Conservation (phyloP, 352 stramenopile species). For the Phytophthora sojae region DNA sequence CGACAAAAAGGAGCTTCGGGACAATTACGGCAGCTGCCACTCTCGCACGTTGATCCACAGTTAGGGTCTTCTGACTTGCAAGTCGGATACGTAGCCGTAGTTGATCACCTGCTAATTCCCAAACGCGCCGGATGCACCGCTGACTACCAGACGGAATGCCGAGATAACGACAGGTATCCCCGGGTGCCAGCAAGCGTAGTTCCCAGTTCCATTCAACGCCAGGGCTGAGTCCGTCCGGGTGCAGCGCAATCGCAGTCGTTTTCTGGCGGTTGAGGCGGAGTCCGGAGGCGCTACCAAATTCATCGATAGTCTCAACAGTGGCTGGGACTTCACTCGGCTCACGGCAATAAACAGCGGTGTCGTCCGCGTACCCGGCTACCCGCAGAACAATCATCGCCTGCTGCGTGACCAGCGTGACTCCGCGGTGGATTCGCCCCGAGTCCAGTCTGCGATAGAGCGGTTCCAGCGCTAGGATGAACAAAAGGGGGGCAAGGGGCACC, state of each 20-base stretch:
- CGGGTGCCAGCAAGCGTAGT: too few species aligned
- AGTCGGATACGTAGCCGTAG: background rate
- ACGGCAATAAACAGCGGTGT: background rate
- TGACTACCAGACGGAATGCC: background rate
- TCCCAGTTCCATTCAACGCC: background rate
- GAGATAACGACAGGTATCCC: background rate
- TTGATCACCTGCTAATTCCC: background rate
- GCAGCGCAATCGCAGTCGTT: background rate
- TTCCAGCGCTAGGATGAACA: background rate
- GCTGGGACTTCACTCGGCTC: background rate
- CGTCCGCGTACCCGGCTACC: background rate
- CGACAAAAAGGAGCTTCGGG: too few species aligned
- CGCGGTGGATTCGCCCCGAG: too few species aligned
- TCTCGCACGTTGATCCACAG: background rate
- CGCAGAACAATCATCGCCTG: background rate
- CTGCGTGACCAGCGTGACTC: too few species aligned
- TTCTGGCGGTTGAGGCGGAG: background rate
- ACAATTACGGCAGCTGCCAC: background rate
- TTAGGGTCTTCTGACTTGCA: background rate
- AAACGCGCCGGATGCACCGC: background rate
- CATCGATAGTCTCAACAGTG: background rate
- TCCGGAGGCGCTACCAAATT: background rate
- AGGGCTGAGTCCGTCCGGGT: background rate
- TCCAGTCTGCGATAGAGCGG: background rate
- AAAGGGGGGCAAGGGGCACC: background rate